Base-by-base conservation (phyloP, 305 asterid species). In the Salvia sclarea region DNA sequence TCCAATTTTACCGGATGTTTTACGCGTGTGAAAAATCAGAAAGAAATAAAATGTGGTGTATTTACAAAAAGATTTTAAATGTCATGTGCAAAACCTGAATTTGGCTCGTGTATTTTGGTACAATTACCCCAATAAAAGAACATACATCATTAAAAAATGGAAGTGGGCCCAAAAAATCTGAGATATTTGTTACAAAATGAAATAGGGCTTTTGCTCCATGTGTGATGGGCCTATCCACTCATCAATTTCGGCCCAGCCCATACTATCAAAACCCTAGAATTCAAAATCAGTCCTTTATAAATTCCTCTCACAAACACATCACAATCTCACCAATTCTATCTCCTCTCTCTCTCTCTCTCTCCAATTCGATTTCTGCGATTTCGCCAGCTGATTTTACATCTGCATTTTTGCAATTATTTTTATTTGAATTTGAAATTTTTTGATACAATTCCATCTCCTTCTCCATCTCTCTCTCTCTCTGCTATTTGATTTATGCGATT, bases 231-330 rank as follows among this genome's bases (percentile, higher is more conserved):
- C 5, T 7, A 33, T 33, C 38, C 9, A 38, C n/a, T 38, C 44
- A 38, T 38, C 11, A 0, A 38, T 8, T 25, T 6, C 0, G 49
- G 61, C 53, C 68, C 61, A 60, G 35, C 50, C 68, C 54, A 69
- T 6, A 3, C 6, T 6, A 8, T 3, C 8, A 8, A 72, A 72
- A 72, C 76, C 76, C 76, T 72, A 72, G 72, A 72, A 7, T 47
- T 47, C 53, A 54, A 61, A 20, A 21, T 21, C 65, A n/a, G 14
- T 2, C 44, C 43, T 5, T 4, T 17, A 64, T 56, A 55, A 56
- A 41, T 3, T n/a, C 71, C 20, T 43, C 10, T 16, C 64, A 6
- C 28, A 20, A 11, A n/a, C 30, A 0, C 10, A 3, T 2, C 8
- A 17, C 20, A 0, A 0, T 1, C 38, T 5, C 38, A 30, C 9